phyloP scores from a whole-genome alignment of 352 stramenopile species.

The Pythium sp. region DNA sequence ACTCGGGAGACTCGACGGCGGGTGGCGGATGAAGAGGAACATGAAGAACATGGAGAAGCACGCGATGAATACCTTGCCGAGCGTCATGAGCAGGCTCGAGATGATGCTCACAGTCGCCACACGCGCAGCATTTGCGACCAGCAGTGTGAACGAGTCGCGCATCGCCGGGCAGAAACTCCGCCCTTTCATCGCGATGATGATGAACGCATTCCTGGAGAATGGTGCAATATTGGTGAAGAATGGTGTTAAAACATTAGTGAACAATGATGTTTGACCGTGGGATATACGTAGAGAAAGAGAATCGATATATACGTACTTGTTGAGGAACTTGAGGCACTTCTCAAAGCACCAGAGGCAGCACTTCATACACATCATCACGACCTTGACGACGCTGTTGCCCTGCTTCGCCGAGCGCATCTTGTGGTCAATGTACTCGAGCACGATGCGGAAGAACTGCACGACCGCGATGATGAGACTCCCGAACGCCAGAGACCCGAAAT shows the following conservation, averaged over 20 bases:
- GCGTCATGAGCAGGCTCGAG: conserved; percentile 76
- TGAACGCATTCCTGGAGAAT: conserved; percentile 74
- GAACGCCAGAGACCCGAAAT: conserved; percentile 86
- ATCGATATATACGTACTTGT: conserved; percentile 35
- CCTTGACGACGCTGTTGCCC: conserved; percentile 58
- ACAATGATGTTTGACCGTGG: background rate
- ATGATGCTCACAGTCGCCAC: conserved; percentile 87
- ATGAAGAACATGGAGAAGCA: conserved; percentile 70
- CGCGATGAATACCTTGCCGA: conserved; percentile 89
- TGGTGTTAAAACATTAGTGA: background rate
- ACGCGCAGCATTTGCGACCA: conserved; percentile 92
- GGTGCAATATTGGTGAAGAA: background rate
- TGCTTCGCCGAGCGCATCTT: conserved; percentile 66
- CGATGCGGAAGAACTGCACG: conserved; percentile 70
- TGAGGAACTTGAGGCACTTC: conserved; percentile 89
- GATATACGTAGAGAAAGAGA: background rate
- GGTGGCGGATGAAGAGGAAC: conserved; percentile 77
- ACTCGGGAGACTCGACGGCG: conserved; percentile 43
- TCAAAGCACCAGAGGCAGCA: conserved; percentile 89
- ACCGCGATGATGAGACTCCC: conserved; percentile 85
- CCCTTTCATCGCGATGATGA: conserved; percentile 88
- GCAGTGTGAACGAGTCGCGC: conserved; percentile 94
- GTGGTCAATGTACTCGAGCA: conserved; percentile 81
- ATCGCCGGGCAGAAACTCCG: conserved; percentile 84
- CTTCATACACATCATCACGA: conserved; percentile 86